These are phyloP conservation scores for Fusarium napiforme DNA, from an alignment of 2,329 filamentous ascomycete species.

Conservation along the genomic window DNA sequence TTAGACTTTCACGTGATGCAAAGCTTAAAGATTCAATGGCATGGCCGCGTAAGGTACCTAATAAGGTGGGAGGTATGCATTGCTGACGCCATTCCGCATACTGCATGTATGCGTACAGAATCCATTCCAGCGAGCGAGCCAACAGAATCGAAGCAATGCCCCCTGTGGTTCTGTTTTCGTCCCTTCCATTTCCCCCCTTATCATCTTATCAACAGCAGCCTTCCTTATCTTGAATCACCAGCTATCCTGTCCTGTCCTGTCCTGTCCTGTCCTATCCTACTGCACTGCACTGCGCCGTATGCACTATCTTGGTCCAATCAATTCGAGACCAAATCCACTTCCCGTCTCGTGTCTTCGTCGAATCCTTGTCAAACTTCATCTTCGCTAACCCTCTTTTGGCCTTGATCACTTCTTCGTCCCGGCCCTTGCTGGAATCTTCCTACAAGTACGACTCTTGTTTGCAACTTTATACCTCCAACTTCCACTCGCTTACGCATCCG, in stretches of 20 bases:
- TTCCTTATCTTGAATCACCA: conserved; percentile 25
- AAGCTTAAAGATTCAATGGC: not conserved
- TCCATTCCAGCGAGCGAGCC: not conserved
- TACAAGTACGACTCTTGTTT: conserved; percentile 12
- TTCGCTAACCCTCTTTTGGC: conserved; percentile 34
- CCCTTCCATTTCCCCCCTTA: not conserved
- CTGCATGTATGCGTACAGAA: not conserved
- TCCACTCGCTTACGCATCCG: conserved; percentile 33
- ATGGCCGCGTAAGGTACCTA: conserved; percentile 18
- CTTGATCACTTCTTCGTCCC: not conserved
- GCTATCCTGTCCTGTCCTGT: not conserved
- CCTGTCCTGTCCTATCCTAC: not conserved
- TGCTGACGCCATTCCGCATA: conserved; percentile 23
- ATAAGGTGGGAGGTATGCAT: conserved; percentile 9
- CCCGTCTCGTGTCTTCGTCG: conserved; percentile 34
- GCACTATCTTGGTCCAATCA: conserved; percentile 30
- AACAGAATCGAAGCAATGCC: conserved; percentile 3
- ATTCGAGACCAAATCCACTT: conserved; percentile 31
- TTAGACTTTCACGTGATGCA: conserved; percentile 26
- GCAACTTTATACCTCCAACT: conserved; percentile 15
- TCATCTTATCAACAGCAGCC: conserved; percentile 15
- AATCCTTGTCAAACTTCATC: conserved; percentile 27
- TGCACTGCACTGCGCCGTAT: conserved; percentile 5
- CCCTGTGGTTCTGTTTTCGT: conserved; percentile 4
- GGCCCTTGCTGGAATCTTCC: conserved; percentile 15